phyloP scores from a whole-genome alignment of 2,329 filamentous ascomycete species.

The Dothiorella sarmentorum region DNA sequence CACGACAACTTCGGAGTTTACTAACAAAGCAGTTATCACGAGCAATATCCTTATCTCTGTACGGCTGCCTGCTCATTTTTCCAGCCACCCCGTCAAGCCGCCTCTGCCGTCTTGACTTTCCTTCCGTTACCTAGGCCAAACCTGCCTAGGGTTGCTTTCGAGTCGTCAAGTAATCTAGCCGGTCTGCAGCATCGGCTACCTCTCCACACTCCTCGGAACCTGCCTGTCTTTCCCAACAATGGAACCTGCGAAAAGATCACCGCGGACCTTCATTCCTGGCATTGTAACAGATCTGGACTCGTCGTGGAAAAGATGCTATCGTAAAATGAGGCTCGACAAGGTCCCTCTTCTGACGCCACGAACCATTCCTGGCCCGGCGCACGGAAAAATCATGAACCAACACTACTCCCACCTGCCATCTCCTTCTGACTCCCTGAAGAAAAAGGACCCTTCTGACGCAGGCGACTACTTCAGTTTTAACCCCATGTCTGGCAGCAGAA shows the following conservation, averaged over 20 bases:
- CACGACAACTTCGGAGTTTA: not conserved
- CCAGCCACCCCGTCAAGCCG: not conserved
- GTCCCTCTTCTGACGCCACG: not conserved
- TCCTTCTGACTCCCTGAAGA: not conserved
- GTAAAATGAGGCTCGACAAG: not conserved
- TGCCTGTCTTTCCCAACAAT: not conserved
- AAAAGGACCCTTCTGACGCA: not conserved
- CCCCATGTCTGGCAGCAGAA: not conserved
- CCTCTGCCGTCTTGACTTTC: not conserved
- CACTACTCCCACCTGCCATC: too few relatives aligned
- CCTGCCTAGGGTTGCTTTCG: not conserved
- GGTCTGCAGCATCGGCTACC: not conserved
- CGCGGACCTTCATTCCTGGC: not conserved
- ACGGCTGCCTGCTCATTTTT: not conserved
- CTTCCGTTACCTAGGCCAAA: not conserved
- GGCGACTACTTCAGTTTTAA: not conserved
- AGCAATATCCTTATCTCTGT: conserved; percentile 18
- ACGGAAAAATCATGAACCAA: not conserved
- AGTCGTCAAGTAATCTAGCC: not conserved
- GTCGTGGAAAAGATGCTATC: conserved; percentile 6
- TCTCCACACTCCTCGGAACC: not conserved
- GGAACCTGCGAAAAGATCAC: conserved; percentile 2
- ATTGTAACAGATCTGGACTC: not conserved
- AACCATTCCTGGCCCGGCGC: not conserved
- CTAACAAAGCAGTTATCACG: conserved; percentile 17